These are phyloP conservation scores for Millerozyma acaciae DNA, from an alignment of 805 yeast species.

Conservation along the genomic window DNA sequence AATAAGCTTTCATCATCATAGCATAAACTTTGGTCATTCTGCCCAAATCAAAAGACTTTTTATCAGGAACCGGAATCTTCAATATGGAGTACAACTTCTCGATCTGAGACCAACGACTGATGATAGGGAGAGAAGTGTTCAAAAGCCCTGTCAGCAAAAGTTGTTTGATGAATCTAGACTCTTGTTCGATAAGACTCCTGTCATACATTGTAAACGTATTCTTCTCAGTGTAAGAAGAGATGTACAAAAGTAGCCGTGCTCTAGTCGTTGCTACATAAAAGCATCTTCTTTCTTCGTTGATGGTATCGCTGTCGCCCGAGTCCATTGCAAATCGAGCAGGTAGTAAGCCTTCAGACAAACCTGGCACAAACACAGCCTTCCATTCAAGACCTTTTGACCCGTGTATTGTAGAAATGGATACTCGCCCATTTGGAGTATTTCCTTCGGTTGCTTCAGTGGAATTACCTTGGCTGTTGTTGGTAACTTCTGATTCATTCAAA, in stretches of 20 bases:
- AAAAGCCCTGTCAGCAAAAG: too few species aligned
- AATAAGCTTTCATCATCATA: too few species aligned
- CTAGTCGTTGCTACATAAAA: constrained; percentile 88
- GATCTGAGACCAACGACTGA: too few species aligned
- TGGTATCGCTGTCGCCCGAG: constrained; percentile 22
- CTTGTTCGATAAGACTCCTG: constrained; percentile 15
- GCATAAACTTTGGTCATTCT: too few species aligned
- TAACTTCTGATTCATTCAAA: constrained; percentile 25
- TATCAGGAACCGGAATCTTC: constrained; percentile 5
- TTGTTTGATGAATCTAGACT: constrained; percentile 26
- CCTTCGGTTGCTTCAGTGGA: constrained; percentile 2
- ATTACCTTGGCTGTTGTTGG: constrained; percentile 4
- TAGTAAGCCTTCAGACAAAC: constrained; percentile 59
- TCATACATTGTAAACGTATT: constrained; percentile 15
- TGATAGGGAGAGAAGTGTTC: too few species aligned
- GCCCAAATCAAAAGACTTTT: too few species aligned
- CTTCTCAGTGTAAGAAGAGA: constrained; percentile 30
- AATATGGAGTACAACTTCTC: constrained; percentile 16
- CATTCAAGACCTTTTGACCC: constrained; percentile 94
- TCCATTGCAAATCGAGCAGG: constrained; percentile 54
- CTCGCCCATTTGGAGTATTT: constrained; percentile 17
- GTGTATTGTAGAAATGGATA: constrained; percentile 74
- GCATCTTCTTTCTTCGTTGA: constrained; percentile 79
- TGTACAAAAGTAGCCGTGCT: constrained; percentile 57
- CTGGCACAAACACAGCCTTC: constrained; percentile 86